Percentiles rank a stretch among this genome's conserved stretches.
These are phyloP conservation scores for Hylodesmum podocarpum DNA, from an alignment of 306 rosid genomes.

Conservation along the genomic window DNA sequence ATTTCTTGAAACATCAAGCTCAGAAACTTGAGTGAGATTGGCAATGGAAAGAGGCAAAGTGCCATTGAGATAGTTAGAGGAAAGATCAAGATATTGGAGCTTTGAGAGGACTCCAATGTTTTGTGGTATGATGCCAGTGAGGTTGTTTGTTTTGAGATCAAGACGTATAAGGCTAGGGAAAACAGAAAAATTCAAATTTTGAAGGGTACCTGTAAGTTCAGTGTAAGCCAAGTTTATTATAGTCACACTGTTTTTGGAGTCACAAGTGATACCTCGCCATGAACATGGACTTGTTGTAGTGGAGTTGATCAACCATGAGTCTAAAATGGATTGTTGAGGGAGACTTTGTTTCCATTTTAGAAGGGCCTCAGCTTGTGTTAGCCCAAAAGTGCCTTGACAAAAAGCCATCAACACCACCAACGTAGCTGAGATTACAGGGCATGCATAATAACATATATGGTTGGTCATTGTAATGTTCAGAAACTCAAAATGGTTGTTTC, in stretches of 20 bases:
- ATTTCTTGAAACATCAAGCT: conserved; percentile 62
- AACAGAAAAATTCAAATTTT: conserved; percentile 45
- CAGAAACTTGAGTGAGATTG: conserved; percentile 50
- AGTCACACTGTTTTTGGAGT: conserved; percentile 32
- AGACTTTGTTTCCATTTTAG: conserved; percentile 55
- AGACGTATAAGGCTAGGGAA: conserved; percentile 59
- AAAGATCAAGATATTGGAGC: conserved; percentile 58
- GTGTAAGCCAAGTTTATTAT: conserved; percentile 44
- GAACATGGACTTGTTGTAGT: conserved; percentile 42
- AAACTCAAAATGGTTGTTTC: not conserved
- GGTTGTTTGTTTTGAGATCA: conserved; percentile 50
- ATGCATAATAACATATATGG: not conserved
- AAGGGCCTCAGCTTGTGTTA: conserved; percentile 47
- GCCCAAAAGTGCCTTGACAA: not conserved
- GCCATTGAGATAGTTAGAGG: conserved; percentile 43
- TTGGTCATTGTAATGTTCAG: not conserved
- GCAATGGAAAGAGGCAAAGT: conserved; percentile 58
- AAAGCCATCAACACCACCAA: conserved; percentile 12
- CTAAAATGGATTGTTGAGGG: conserved; percentile 41
- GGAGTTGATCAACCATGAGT: conserved; percentile 43
- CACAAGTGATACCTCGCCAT: conserved; percentile 57
- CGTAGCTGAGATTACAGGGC: not conserved
- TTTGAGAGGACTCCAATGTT: conserved; percentile 49
- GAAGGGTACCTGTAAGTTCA: conserved; percentile 52
- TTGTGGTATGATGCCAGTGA: conserved; percentile 49